phyloP scores from a whole-genome alignment of 169 alveolate genomes.

The Blepharisma undulans region DNA sequence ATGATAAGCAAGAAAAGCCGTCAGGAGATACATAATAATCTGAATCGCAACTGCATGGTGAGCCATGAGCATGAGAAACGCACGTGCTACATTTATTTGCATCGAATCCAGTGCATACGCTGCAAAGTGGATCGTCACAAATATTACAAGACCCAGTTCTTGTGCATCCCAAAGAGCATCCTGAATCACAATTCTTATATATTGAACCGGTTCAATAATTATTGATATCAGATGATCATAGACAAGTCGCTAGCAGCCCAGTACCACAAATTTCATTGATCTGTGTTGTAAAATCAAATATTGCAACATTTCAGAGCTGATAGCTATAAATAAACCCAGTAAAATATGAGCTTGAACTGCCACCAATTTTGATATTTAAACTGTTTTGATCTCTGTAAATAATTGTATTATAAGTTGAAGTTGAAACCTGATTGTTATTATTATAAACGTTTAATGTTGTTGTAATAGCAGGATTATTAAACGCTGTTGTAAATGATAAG shows the following conservation, averaged over 20 bases:
- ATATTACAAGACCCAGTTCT: not conserved
- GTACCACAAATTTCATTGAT: not conserved
- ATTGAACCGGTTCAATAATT: not conserved
- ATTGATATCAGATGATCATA: not conserved
- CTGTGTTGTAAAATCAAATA: not conserved
- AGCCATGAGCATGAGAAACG: not conserved
- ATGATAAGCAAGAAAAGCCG: not conserved
- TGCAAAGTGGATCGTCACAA: not conserved
- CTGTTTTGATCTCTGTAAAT: not conserved
- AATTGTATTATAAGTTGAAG: not conserved
- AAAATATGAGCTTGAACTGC: not conserved
- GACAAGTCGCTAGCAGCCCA: not conserved
- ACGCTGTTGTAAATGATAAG: not conserved
- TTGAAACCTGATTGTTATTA: not conserved
- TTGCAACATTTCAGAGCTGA: not conserved
- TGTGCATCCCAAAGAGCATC: not conserved
- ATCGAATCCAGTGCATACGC: not conserved
- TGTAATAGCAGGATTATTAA: not conserved
- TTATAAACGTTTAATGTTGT: not conserved
- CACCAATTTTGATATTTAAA: not conserved
- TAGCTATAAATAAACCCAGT: not conserved
- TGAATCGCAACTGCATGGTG: not conserved
- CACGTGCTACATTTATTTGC: not conserved
- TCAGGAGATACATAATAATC: not conserved
- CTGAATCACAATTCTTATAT: not conserved